phyloP scores from a whole-genome alignment of 176 grass and related monocot species.

The Musa beccarii region DNA sequence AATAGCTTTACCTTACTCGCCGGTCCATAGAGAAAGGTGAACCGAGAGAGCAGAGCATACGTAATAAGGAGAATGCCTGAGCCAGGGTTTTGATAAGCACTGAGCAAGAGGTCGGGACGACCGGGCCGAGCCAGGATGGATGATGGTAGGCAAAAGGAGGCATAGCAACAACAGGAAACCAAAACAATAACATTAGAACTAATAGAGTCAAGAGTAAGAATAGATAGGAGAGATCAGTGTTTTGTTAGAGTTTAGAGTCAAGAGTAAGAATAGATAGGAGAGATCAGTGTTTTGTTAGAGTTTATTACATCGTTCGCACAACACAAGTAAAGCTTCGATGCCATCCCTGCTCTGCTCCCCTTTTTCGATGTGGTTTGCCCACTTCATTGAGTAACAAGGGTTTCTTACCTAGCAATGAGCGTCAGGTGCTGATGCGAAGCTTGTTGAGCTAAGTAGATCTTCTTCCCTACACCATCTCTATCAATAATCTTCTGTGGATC shows the following conservation, averaged over 20 bases:
- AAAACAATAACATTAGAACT: background rate
- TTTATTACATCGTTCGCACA: background rate
- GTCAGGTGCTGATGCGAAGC: no score
- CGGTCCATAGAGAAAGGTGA: no score
- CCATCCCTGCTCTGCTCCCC: slow-evolving; percentile 1
- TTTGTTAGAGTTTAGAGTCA: no score
- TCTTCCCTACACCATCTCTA: no score
- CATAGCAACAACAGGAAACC: no score
- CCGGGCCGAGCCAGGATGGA: background rate
- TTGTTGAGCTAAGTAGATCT: no score
- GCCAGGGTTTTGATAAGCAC: slow-evolving; percentile 3
- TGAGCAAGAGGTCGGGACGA: slow-evolving; percentile 4
- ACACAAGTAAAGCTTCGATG: background rate
- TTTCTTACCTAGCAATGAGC: no score
- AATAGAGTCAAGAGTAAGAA: background rate
- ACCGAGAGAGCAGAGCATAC: background rate
- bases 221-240: no score
- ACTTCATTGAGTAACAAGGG: background rate
- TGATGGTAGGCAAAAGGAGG: background rate
- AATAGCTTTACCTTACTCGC: no score
- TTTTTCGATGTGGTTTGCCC: slow-evolving; percentile 2
- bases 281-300: background rate
- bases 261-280: no score
- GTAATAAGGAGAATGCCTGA: background rate
- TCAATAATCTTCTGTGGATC: no score